Evolutionary conservation across 345 rosid species (phyloP).

Genomic region (Gossypium sturtianum): DNA sequence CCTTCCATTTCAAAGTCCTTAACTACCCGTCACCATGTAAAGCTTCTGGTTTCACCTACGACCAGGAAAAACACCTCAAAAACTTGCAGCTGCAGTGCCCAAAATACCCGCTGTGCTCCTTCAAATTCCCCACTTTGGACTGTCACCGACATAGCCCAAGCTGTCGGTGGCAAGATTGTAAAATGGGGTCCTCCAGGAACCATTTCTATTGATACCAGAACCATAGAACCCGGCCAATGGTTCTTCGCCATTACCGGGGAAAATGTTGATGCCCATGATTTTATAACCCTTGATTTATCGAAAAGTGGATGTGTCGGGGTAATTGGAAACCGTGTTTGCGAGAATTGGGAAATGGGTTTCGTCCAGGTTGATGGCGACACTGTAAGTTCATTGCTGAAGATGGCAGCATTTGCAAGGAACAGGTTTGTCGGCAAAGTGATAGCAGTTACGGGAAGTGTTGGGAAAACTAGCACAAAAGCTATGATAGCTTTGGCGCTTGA

Average conservation of each 20-base stretch:
- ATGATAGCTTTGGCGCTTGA: slow-evolving; percentile 28
- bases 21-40: background rate
- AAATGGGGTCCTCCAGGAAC: slow-evolving; percentile 31
- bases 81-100: background rate
- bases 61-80: slow-evolving; percentile 3
- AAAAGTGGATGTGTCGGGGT: slow-evolving; percentile 26
- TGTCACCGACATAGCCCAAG: slow-evolving; percentile 21
- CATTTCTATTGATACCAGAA: slow-evolving; percentile 27
- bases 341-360: slow-evolving; percentile 27
- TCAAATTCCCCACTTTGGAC: slow-evolving; percentile 16
- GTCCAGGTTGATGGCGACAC: slow-evolving; percentile 21
- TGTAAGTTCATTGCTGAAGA: slow-evolving; percentile 10
- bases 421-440: slow-evolving; percentile 15
- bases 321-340: slow-evolving; percentile 25
- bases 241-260: slow-evolving; percentile 27
- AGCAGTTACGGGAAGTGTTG: slow-evolving; percentile 27
- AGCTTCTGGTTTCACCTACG: background rate
- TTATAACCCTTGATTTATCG: slow-evolving; percentile 20
- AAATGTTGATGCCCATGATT: slow-evolving; percentile 27
- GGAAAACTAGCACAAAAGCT: slow-evolving; percentile 28
- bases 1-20: background rate
- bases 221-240: slow-evolving; percentile 26
- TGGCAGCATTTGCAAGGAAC: slow-evolving; percentile 22
- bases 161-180: slow-evolving; percentile 22
- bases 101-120: background rate